These are phyloP conservation scores for Aspergillus persii DNA, from an alignment of 2,329 filamentous ascomycete genomes.

Conservation along the genomic window DNA sequence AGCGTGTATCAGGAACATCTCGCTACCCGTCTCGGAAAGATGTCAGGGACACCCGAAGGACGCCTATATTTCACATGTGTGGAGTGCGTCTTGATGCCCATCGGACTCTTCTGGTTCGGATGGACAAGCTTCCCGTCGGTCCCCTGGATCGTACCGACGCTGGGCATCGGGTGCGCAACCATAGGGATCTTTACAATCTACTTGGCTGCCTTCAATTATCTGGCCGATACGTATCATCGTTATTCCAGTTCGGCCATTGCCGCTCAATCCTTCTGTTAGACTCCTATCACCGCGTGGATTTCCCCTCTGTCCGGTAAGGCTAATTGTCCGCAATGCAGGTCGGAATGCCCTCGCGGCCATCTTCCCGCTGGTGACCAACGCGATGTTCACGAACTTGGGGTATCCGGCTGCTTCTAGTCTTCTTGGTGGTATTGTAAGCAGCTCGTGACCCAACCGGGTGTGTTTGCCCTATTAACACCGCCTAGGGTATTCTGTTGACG, in stretches of 20 bases:
- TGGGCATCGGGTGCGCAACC: conserved; percentile 69
- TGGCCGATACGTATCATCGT: conserved; percentile 78
- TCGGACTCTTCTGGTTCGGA: conserved; percentile 74
- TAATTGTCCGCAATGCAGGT: conserved; percentile 13
- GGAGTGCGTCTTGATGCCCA: conserved; percentile 67
- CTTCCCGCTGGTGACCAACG: conserved; percentile 71
- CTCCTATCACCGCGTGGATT: not conserved
- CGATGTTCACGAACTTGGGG: conserved; percentile 68
- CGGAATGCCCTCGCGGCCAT: conserved; percentile 77
- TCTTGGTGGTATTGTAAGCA: conserved; percentile 64
- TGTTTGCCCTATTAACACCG: not conserved
- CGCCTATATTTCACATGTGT: conserved; percentile 78
- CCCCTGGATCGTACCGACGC: conserved; percentile 67
- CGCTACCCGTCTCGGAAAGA: conserved; percentile 50
- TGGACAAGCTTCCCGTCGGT: conserved; percentile 61
- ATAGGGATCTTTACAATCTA: conserved; percentile 84
- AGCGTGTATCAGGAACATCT: conserved; percentile 69
- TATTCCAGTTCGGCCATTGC: conserved; percentile 81
- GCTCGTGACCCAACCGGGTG: not conserved
- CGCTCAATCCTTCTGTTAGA: conserved; percentile 69
- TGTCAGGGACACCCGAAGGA: conserved; percentile 61
- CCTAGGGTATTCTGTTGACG: conserved; percentile 56
- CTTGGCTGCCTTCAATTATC: conserved; percentile 83
- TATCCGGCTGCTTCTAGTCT: conserved; percentile 67
- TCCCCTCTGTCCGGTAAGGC: not conserved